These are phyloP conservation scores for Ogataea trehaloabstinens DNA, from an alignment of 805 yeast genomes.

Conservation along the genomic window DNA sequence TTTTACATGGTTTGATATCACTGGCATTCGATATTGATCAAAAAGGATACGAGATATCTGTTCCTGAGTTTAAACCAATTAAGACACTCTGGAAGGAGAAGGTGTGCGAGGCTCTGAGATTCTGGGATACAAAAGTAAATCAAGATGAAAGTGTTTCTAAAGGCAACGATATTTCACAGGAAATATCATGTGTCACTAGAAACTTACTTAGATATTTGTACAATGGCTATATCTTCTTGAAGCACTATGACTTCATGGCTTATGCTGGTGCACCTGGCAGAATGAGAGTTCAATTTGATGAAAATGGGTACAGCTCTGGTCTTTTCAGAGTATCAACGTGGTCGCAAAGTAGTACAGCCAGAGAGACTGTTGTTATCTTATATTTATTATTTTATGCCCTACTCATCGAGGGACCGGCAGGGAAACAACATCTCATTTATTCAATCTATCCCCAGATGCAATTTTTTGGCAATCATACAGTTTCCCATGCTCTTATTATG, in stretches of 20 bases:
- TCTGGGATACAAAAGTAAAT: constrained; percentile 32
- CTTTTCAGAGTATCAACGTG: constrained; percentile 44
- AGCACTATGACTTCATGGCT: constrained; percentile 68
- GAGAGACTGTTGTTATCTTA: constrained; percentile 50
- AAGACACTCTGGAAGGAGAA: constrained; percentile 57
- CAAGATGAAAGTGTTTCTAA: neutral
- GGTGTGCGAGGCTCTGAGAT: constrained; percentile 59
- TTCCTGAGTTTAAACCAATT: constrained; percentile 33
- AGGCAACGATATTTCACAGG: constrained; percentile 13
- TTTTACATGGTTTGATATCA: constrained; percentile 58
- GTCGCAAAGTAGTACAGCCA: constrained; percentile 41
- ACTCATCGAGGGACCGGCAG: constrained; percentile 16
- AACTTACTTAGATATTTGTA: constrained; percentile 54
- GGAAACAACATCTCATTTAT: constrained; percentile 25
- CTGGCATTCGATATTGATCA: constrained; percentile 58
- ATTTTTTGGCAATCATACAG: constrained; percentile 32
- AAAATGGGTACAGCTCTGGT: constrained; percentile 47
- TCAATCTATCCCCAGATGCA: constrained; percentile 30
- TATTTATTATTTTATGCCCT: constrained; percentile 37
- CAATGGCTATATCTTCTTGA: constrained; percentile 29
- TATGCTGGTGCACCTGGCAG: constrained; percentile 74
- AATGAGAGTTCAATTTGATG: constrained; percentile 57
- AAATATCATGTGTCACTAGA: constrained; percentile 51
- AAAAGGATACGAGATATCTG: constrained; percentile 45
- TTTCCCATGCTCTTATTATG: constrained; percentile 34